Percentiles rank a stretch among this genome's conserved stretches.
Evolutionary conservation across 1,139 yeast species (phyloP).

Genomic region (Spathaspora sp.): DNA sequence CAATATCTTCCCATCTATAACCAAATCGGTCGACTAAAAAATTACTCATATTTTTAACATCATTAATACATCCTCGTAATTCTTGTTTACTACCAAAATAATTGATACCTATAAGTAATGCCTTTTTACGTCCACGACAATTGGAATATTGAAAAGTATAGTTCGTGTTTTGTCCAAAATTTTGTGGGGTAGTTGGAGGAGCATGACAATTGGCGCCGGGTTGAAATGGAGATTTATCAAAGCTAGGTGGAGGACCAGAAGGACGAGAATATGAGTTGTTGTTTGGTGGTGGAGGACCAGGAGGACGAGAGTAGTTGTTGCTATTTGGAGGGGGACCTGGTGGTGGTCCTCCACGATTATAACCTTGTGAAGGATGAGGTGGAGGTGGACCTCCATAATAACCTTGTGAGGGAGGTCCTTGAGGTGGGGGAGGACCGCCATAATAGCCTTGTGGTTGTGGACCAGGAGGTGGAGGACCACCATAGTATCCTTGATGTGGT

Average conservation of each 20-base stretch:
- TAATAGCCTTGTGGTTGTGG: slow-evolving; percentile 11
- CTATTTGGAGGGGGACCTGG: slow-evolving; percentile 3
- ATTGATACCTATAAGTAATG: slow-evolving; percentile 82
- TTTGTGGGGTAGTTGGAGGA: slow-evolving; percentile 35
- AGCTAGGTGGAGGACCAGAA: slow-evolving; percentile 14
- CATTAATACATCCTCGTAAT: slow-evolving; percentile 86
- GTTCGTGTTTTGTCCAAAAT: slow-evolving; percentile 27
- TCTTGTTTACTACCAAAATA: slow-evolving; percentile 70
- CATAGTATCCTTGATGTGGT: background rate
- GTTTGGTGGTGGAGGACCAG: slow-evolving; percentile 14
- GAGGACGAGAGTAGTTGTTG: slow-evolving; percentile 1
- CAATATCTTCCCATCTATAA: slow-evolving; percentile 76
- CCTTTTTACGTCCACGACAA: slow-evolving; percentile 75
- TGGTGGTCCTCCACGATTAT: slow-evolving; percentile 7
- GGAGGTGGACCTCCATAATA: slow-evolving; percentile 15
- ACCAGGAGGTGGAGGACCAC: slow-evolving; percentile 3
- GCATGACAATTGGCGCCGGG: slow-evolving; percentile 14
- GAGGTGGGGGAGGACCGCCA: slow-evolving; percentile 12
- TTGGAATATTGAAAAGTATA: slow-evolving; percentile 65
- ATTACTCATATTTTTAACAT: slow-evolving; percentile 60
- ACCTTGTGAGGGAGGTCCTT: slow-evolving; percentile 4
- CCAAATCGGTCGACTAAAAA: slow-evolving; percentile 59
- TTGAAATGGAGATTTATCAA: slow-evolving; percentile 14
- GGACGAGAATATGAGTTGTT: slow-evolving; percentile 11
- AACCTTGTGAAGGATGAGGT: slow-evolving; percentile 12